Evolutionary conservation across 306 rosid species (phyloP).

Genomic region (Castanopsis chinensis): DNA sequence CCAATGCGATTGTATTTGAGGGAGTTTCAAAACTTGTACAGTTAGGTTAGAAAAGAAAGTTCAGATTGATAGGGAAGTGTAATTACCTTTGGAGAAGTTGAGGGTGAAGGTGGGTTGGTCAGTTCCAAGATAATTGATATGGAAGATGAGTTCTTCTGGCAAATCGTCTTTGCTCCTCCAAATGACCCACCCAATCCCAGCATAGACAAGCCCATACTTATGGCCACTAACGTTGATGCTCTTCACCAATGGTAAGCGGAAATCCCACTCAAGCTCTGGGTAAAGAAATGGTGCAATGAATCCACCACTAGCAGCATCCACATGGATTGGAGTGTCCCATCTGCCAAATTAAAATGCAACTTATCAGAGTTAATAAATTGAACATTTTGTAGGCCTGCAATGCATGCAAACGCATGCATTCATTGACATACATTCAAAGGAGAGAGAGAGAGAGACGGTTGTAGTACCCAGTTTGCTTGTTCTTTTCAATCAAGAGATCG

Average conservation of each 20-base stretch:
- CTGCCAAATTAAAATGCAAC: constrained; percentile 25
- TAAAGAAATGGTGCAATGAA: constrained; percentile 89
- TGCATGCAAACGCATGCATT: background rate
- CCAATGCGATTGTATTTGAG: no score
- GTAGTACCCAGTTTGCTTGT: constrained; percentile 68
- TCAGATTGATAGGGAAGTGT: background rate
- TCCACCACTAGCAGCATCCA: constrained; percentile 96
- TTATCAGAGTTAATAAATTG: background rate
- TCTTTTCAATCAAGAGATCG: constrained; percentile 69
- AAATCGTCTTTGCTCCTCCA: constrained; percentile 85
- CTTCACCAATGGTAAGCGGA: constrained; percentile 78
- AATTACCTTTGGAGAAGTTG: constrained; percentile 83
- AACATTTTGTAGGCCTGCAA: background rate
- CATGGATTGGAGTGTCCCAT: constrained; percentile 98
- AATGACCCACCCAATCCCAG: constrained; percentile 89
- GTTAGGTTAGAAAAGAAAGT: background rate
- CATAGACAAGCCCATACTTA: constrained; percentile 90
- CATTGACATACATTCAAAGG: background rate
- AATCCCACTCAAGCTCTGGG: constrained; percentile 92
- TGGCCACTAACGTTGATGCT: constrained; percentile 96
- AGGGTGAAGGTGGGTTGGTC: constrained; percentile 99
- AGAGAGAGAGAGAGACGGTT: background rate
- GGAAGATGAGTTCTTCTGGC: constrained; percentile 94
- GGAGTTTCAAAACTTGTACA: background rate
- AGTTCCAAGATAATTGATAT: constrained; percentile 91